phyloP scores from a whole-genome alignment of 129 eudicot species.

The Flaveria trinervia region DNA sequence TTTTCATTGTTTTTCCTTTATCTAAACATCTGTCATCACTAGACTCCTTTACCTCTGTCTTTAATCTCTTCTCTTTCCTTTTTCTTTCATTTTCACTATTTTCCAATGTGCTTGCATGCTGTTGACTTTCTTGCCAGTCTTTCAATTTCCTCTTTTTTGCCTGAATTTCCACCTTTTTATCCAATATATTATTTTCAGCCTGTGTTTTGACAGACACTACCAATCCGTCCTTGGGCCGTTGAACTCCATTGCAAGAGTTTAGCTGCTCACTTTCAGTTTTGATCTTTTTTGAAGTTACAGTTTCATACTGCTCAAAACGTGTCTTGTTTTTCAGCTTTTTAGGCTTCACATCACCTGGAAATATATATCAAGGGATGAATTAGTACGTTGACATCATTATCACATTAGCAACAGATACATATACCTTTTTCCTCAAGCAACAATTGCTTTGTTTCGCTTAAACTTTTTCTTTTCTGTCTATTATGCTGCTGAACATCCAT shows the following conservation, averaged over 20 bases:
- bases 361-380: slow-evolving; percentile 14
- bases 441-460: slow-evolving; percentile 44
- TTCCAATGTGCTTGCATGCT: slow-evolving; percentile 28
- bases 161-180: slow-evolving; percentile 38
- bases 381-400: slow-evolving; percentile 15
- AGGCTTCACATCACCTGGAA: slow-evolving; percentile 55
- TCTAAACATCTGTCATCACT: slow-evolving; percentile 16
- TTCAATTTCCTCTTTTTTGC: slow-evolving; percentile 65
- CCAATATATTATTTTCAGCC: slow-evolving; percentile 38
- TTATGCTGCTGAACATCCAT: slow-evolving; percentile 30
- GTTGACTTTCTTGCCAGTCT: slow-evolving; percentile 48
- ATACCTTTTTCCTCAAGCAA: slow-evolving; percentile 29
- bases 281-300: slow-evolving; percentile 36
- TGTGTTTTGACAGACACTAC: slow-evolving; percentile 39
- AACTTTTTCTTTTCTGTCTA: slow-evolving; percentile 38
- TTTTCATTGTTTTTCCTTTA: slow-evolving; percentile 38
- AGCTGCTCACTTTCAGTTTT: slow-evolving; percentile 37
- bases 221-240: slow-evolving; percentile 35
- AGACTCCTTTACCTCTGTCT: slow-evolving; percentile 42
- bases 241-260: slow-evolving; percentile 35
- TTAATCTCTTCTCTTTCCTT: slow-evolving; percentile 53
- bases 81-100: slow-evolving; percentile 36
- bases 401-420: slow-evolving; percentile 14
- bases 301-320: slow-evolving; percentile 38
- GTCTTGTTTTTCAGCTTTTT: slow-evolving; percentile 49